Evolutionary conservation across 1,284 basidiomycete genomes (phyloP), one percentile per base, ranked within the genome.

Genomic region (Microbotryum violaceum): DNA sequence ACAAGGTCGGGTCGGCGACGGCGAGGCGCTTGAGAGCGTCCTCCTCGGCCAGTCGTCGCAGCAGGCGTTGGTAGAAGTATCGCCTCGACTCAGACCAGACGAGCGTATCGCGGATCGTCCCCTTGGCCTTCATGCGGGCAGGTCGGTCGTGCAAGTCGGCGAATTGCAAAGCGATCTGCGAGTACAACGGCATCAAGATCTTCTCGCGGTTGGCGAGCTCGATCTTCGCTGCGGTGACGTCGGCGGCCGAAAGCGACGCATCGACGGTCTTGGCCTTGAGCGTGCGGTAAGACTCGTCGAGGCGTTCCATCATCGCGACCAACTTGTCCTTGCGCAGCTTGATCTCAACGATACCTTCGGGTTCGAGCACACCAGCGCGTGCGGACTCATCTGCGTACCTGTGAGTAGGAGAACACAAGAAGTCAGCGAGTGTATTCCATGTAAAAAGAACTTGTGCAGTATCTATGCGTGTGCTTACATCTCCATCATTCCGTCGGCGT

Each of bases 41-140:
- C 66, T 77, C 75, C 70, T 79, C 78, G 65, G 74, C 75, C 56
- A 82, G 70, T 66, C 81, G 77, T 55, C 80, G 74, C 61, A 92
- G 87, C 54, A 93, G 81, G 58, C 90, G 86, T 91, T 91, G 94
- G 81, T 97, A 98, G 83, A 99, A 97, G 76, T 87, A 84, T 66
- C 90, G 82, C 66, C 94, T 86, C 53, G 92, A 85, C 66, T 91
- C 83, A 75, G 87, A 87, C 92, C 93, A 96, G 61, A 85, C 83
- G 62, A 84, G 37, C 84, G 81, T 72, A 83, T 88, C 50, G 87
- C 92, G 74, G 88, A 96, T 74, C 31, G 76, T 75, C 21, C 91
- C 93, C 78, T 97, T 97, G 31, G 93, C 93, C 78, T 96, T 89
- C 94, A 98, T 97, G 64, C 94, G 89, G 63, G 92, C 93, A 50